phyloP scores from a whole-genome alignment of 2,329 filamentous ascomycete genomes.

The Fusarium piperis region DNA sequence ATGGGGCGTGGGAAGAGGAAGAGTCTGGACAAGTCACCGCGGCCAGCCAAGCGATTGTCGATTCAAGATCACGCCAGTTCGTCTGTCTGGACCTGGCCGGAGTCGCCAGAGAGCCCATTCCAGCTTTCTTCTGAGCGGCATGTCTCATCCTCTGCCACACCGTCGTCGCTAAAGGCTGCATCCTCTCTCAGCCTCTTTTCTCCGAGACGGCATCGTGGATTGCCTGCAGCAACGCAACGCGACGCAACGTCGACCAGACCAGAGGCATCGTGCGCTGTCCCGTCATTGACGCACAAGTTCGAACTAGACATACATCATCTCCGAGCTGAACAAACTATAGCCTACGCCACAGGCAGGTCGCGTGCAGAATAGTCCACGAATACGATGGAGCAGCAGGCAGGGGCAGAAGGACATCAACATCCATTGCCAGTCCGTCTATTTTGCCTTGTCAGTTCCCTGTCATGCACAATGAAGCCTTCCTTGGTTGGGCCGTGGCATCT shows the following conservation, averaged over 20 bases:
- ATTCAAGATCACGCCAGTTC: conserved; percentile 25
- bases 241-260: background rate
- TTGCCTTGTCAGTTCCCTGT: conserved; percentile 9
- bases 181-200: background rate
- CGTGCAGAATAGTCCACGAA: conserved; percentile 5
- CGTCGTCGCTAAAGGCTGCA: background rate
- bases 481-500: conserved; percentile 17
- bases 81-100: conserved; percentile 13
- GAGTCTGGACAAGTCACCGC: conserved; percentile 12
- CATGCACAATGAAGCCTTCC: conserved; percentile 7
- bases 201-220: background rate
- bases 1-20: conserved; percentile 11
- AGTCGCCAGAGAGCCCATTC: conserved; percentile 2
- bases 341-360: conserved; percentile 10
- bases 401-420: conserved; percentile 7
- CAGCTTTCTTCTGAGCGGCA: conserved; percentile 7
- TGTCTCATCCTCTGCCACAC: conserved; percentile 19
- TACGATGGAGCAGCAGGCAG: conserved; percentile 11
- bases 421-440: conserved; percentile 12
- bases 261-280: background rate
- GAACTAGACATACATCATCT: background rate
- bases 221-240: background rate
- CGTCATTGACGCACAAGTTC: background rate
- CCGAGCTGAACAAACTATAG: background rate
- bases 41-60: conserved; percentile 6